Conservation (phyloP, 164 flowering plant genomes). For the Liriodendron chinense region DNA sequence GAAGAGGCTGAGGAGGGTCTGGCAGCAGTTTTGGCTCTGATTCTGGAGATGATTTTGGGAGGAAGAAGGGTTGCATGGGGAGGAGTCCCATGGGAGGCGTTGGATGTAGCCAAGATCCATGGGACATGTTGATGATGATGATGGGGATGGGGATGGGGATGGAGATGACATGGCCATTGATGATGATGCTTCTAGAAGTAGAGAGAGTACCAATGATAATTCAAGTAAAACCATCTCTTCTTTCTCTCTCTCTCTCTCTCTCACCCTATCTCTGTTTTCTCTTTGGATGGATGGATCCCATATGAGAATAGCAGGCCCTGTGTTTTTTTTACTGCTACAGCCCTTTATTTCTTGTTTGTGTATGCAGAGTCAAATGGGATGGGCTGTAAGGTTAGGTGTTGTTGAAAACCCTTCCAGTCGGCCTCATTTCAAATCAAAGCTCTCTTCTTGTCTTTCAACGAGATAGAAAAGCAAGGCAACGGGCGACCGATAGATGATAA, state of each 20-base stretch:
- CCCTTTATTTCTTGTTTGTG: neutral
- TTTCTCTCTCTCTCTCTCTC: conserved; percentile 3
- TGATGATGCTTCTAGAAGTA: neutral
- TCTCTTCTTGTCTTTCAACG: too few relatives aligned
- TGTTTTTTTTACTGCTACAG: neutral
- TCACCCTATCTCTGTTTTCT: neutral
- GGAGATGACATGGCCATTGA: neutral
- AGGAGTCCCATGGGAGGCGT: conserved; percentile 48
- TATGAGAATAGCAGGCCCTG: neutral
- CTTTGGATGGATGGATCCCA: neutral
- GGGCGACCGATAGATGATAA: too few relatives aligned
- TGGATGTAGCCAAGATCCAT: conserved; percentile 44
- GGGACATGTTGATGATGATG: conserved; percentile 35
- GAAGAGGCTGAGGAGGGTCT: conserved; percentile 44
- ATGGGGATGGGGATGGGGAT: neutral
- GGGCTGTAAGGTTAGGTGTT: neutral
- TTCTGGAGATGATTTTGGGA: conserved; percentile 1
- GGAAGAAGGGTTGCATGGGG: conserved; percentile 26
- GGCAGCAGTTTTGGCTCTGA: conserved; percentile 32
- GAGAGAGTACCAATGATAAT: neutral
- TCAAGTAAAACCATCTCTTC: neutral
- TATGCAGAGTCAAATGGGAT: neutral
- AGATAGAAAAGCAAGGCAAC: too few relatives aligned
- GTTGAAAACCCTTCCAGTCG: too few relatives aligned
- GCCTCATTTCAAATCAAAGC: too few relatives aligned